phyloP scores from a whole-genome alignment of 495 filamentous ascomycete genomes.

The Neurospora sp. region DNA sequence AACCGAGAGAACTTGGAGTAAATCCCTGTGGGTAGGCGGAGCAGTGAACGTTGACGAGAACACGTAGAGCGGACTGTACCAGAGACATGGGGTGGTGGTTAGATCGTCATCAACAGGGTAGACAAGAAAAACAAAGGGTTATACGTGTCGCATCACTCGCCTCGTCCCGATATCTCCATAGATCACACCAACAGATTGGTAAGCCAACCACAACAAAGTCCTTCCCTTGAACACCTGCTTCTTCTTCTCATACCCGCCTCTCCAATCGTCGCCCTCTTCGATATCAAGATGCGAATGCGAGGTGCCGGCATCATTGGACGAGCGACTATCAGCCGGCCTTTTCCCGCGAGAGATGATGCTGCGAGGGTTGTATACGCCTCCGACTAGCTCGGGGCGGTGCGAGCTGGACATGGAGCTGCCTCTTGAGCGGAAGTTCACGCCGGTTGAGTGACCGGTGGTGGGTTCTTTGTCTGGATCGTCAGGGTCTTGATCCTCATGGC shows the following conservation, averaged over 20 bases:
- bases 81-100: not conserved
- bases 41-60: constrained; percentile 57
- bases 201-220: constrained; percentile 45
- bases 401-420: not conserved
- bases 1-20: constrained; percentile 60
- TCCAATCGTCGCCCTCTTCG: constrained; percentile 32
- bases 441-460: not conserved
- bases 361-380: constrained; percentile 31
- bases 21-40: constrained; percentile 46
- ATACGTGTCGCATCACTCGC: constrained; percentile 3
- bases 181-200: constrained; percentile 61
- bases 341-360: constrained; percentile 20
- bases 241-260: constrained; percentile 20
- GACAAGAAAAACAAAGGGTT: not conserved
- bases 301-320: constrained; percentile 11
- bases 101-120: not conserved
- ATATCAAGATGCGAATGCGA: constrained; percentile 15
- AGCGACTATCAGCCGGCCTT: constrained; percentile 10
- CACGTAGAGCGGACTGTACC: constrained; percentile 50
- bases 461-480: not conserved
- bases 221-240: constrained; percentile 37
- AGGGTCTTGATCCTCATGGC: not conserved
- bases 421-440: not conserved
- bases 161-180: constrained; percentile 71
- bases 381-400: constrained; percentile 7